Evolutionary conservation across 345 rosid species (phyloP), one percentile per base, ranked within the genome.

Genomic region (Sisymbrium altissimum): DNA sequence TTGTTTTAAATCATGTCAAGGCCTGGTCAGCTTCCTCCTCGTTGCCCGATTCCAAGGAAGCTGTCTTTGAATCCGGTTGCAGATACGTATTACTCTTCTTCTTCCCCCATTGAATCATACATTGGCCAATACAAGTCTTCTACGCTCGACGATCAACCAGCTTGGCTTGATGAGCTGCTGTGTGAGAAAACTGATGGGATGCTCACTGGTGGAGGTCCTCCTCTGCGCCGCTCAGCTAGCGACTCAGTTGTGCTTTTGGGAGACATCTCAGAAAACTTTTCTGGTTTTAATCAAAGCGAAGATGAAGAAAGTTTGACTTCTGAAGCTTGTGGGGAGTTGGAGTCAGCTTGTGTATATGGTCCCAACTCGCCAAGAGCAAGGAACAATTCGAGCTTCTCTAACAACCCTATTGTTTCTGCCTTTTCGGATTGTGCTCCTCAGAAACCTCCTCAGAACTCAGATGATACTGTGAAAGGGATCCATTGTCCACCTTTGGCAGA

Each of bases 281-380:
- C 85, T 3, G 79, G 79, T 68, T 77, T 85, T 50, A 75, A 69
- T 61, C 73, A 81, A 18, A 66, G 13, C 21, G 77, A 72, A 13
- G 81, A 74, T 70, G 85, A 58, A 33, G 82, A 79, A 4, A 68
- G 81, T 74, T 44, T 73, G 52, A 62, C 50, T 35, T 78, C 56
- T 38, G 85, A 85, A 60, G 44, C 78, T 70, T 68, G 79, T 66
- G 73, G 81, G 5, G 83, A 73, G 59, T 70, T 88, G 83, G 87
- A 88, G 70, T 82, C 89, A 19, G 82, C 84, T 70, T 88, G 83
- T 73, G 59, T 83, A 0, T 90, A 90, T 59, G 94, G 97, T 77
- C 97, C 97, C 19, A 88, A 84, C 77, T 90, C 97, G 11, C 97
- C 97, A 21, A 80, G 97, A 71, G 81, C 71, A 55, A 90, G 54